These are phyloP conservation scores for Diplodia seriata DNA, from an alignment of 2,329 filamentous ascomycete genomes.

Conservation along the genomic window DNA sequence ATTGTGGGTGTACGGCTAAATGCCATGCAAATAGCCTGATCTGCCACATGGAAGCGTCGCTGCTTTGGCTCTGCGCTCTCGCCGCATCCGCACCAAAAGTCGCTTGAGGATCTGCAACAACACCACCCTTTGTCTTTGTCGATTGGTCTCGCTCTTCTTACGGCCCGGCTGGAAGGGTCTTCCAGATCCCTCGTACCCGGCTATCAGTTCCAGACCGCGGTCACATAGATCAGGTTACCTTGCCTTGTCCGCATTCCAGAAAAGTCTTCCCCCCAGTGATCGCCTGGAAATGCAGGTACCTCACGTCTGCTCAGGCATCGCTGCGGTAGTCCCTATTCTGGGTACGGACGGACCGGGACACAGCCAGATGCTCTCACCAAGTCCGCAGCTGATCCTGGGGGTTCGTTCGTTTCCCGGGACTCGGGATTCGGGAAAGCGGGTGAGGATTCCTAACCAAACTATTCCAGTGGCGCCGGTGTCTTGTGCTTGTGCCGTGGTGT, in stretches of 20 bases:
- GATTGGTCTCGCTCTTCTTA: background rate
- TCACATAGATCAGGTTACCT: background rate
- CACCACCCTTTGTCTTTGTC: background rate
- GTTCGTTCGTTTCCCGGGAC: background rate
- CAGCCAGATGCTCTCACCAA: background rate
- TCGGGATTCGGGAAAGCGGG: constrained; percentile 11
- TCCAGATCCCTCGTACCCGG: background rate
- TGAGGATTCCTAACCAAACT: background rate
- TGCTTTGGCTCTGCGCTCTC: background rate
- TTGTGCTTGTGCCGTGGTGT: background rate
- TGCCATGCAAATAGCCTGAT: constrained; percentile 26
- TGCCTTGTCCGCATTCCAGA: constrained; percentile 10
- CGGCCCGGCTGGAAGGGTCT: constrained; percentile 4
- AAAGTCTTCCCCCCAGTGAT: background rate
- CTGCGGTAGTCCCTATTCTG: background rate
- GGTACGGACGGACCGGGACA: background rate
- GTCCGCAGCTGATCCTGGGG: background rate
- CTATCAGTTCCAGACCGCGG: constrained; percentile 3
- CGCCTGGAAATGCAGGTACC: constrained; percentile 13
- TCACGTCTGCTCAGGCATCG: background rate
- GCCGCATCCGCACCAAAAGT: constrained; percentile 2
- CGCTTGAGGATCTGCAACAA: background rate
- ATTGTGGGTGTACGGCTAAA: constrained; percentile 28
- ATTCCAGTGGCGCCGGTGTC: background rate
- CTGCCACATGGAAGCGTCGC: constrained; percentile 24